Conservation (phyloP, 148 eudicot species). For the Vaccinium vitisidaea region DNA sequence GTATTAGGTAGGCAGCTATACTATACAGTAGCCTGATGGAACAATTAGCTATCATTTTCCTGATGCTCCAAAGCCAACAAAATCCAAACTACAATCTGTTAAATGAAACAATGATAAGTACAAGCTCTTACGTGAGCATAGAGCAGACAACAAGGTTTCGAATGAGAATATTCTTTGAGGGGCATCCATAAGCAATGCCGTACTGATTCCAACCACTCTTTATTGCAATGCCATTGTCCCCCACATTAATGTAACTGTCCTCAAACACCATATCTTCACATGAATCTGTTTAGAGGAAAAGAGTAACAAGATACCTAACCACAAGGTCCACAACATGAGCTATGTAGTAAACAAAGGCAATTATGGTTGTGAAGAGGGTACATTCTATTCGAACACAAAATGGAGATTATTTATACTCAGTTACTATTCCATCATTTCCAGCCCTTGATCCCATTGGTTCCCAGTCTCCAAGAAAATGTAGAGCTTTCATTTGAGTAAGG, state of each 20-base stretch:
- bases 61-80: constrained; percentile 7
- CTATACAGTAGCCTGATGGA: background rate
- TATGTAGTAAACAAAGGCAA: too few relatives aligned
- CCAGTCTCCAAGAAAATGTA: too few relatives aligned
- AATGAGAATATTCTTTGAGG: constrained; percentile 78
- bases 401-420: too few relatives aligned
- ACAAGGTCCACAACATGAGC: too few relatives aligned
- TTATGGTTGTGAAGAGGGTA: too few relatives aligned
- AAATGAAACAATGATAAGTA: background rate
- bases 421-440: too few relatives aligned
- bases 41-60: background rate
- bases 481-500: too few relatives aligned
- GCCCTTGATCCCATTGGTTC: too few relatives aligned
- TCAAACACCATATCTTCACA: constrained; percentile 93
- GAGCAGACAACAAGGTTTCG: constrained; percentile 90
- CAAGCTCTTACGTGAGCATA: constrained; percentile 73
- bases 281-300: constrained; percentile 59
- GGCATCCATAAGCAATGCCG: constrained; percentile 81
- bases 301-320: background rate
- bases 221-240: constrained; percentile 92
- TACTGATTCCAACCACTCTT: constrained; percentile 99
- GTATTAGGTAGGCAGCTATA: background rate
- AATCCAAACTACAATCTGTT: background rate
- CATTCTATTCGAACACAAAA: too few relatives aligned
- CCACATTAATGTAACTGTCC: constrained; percentile 93